A percentile compares a stretch with the other conserved stretches of the same genome.
Evolutionary conservation across 208 protist species (phyloP).

Genomic region (Borovskyia barvae): DNA sequence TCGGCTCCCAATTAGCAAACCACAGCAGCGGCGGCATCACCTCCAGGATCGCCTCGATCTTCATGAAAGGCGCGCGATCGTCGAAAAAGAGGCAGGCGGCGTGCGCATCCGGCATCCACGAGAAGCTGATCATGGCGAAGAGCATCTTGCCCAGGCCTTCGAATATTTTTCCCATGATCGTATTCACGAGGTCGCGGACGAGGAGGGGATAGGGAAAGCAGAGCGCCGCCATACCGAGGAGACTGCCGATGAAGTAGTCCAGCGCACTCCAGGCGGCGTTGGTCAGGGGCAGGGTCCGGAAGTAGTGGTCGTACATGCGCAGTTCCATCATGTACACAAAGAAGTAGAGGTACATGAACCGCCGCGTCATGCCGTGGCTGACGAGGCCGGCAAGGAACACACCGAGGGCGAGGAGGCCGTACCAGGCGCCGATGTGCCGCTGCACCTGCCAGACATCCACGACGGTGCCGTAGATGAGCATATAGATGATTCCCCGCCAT

Average conservation of each 20-base stretch:
- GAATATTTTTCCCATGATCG: conserved; percentile 10
- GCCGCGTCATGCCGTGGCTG: conserved; percentile 26
- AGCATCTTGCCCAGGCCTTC: conserved; percentile 15
- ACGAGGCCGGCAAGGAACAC: conserved; percentile 8
- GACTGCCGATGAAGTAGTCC: conserved; percentile 25
- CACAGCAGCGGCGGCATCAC: conserved; percentile 34
- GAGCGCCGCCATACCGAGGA: conserved; percentile 18
- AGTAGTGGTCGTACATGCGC: background rate
- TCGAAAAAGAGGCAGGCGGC: conserved; percentile 32
- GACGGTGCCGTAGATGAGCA: conserved; percentile 14
- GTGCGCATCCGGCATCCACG: conserved; percentile 23
- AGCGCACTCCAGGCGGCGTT: conserved; percentile 14
- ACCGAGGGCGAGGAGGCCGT: conserved; percentile 6
- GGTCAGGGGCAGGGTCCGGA: background rate
- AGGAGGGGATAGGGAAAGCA: conserved; percentile 23
- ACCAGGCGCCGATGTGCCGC: conserved; percentile 6
- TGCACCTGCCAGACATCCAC: conserved; percentile 9
- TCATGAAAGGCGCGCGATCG: conserved; percentile 24
- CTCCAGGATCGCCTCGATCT: conserved; percentile 25
- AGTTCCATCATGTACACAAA: conserved; percentile 30
- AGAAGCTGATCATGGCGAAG: conserved; percentile 7
- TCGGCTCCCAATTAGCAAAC: conserved; percentile 43
- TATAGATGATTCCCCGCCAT: conserved; percentile 19
- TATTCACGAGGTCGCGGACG: conserved; percentile 15
- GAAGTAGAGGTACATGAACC: conserved; percentile 35